These are phyloP conservation scores for Sphaceloma murrayae DNA, from an alignment of 2,329 filamentous ascomycete genomes.

Conservation along the genomic window DNA sequence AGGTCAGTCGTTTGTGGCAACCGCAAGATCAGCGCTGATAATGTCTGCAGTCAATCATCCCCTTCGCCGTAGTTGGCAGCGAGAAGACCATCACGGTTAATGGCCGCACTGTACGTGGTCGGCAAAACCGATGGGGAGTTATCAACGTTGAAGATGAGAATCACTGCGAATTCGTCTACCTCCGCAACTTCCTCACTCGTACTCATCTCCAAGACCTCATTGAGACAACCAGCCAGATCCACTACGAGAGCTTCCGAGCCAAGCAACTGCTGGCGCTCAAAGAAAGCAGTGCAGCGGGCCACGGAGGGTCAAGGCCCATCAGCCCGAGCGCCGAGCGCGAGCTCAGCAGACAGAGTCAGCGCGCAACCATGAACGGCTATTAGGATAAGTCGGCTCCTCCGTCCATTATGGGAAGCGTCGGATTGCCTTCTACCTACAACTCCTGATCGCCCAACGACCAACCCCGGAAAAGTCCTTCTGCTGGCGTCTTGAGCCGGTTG, in stretches of 20 bases:
- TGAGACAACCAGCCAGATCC: slow-evolving; percentile 98
- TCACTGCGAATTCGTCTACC: slow-evolving; percentile 98
- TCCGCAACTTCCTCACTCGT: slow-evolving; percentile 95
- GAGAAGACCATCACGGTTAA: slow-evolving; percentile 97
- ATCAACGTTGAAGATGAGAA: slow-evolving; percentile 99
- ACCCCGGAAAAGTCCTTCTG: background rate
- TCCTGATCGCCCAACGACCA: background rate
- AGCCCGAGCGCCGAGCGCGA: slow-evolving; percentile 90
- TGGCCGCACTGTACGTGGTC: slow-evolving; percentile 92
- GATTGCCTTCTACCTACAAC: slow-evolving; percentile 1
- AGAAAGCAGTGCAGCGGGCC: slow-evolving; percentile 84
- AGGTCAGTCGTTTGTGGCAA: slow-evolving; percentile 49
- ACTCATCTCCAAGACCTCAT: slow-evolving; percentile 98
- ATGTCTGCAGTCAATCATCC: slow-evolving; percentile 66
- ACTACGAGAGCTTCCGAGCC: slow-evolving; percentile 99
- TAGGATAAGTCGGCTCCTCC: slow-evolving; percentile 38
- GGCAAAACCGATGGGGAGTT: slow-evolving; percentile 98
- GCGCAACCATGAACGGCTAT: slow-evolving; percentile 98
- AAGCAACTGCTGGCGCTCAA: slow-evolving; percentile 97
- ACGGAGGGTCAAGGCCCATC: slow-evolving; percentile 82
- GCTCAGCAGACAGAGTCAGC: slow-evolving; percentile 91
- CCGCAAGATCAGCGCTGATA: slow-evolving; percentile 15
- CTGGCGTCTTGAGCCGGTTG: slow-evolving; percentile 13
- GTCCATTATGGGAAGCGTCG: background rate
- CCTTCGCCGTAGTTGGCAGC: slow-evolving; percentile 94